Conservation (phyloP, 257 asterid genomes). For the Sherardia arvensis region DNA sequence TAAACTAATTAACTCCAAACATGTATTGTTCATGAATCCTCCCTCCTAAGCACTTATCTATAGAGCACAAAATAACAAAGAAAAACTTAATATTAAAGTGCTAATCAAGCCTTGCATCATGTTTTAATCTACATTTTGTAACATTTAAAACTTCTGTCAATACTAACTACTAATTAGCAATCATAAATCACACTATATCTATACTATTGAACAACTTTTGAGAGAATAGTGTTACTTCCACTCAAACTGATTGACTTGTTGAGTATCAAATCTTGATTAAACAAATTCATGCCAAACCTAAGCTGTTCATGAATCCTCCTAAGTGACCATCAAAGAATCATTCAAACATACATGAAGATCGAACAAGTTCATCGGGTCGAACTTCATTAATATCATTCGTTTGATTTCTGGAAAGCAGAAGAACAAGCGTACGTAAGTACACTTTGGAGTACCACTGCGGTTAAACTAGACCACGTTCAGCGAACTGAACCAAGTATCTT, state of each 20-base stretch:
- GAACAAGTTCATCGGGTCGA: neutral
- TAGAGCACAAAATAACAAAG: too few relatives aligned
- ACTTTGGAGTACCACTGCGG: neutral
- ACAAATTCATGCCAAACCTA: neutral
- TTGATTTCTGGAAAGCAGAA: neutral
- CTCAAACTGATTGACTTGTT: neutral
- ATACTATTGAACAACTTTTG: too few relatives aligned
- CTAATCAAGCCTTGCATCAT: too few relatives aligned
- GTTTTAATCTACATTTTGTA: too few relatives aligned
- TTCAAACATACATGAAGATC: neutral
- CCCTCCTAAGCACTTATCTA: too few relatives aligned
- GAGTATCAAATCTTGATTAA: neutral
- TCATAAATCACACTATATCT: too few relatives aligned
- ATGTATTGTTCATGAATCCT: too few relatives aligned
- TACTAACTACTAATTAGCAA: too few relatives aligned
- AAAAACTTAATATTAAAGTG: too few relatives aligned
- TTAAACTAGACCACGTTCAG: conserved; percentile 8
- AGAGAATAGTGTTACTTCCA: neutral
- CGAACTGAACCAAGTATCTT: conserved; percentile 2
- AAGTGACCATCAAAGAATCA: neutral
- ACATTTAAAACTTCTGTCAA: too few relatives aligned
- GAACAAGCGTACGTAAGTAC: neutral
- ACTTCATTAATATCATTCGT: neutral
- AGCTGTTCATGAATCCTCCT: neutral
- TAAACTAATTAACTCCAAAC: too few relatives aligned